Evolutionary conservation across 176 grass and related monocot genomes (phyloP), one percentile per base, ranked within the genome.

Genomic region (Eragrostis nindensis): DNA sequence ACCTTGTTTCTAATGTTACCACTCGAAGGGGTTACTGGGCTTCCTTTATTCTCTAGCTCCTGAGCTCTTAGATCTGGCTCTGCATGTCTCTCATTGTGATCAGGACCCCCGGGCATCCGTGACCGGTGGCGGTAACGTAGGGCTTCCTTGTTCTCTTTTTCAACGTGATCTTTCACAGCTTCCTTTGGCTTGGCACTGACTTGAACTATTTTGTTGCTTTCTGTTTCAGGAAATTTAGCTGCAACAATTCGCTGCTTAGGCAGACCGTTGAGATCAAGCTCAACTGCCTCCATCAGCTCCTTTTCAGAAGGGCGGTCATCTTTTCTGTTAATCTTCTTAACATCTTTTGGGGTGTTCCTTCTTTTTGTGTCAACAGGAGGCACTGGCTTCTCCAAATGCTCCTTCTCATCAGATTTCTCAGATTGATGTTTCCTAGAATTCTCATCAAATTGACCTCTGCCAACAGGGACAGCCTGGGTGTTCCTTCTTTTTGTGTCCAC

Each of bases 71-170:
- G 50, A 70, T 59, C 85, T 68, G 48, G 30, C 36, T 91, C 65
- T 15, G 32, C 67, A 39, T 68, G 49, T 53, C 43, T 70, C 17
- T 56, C 75, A 17, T 49, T 39, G 66, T 69, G 50, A 76, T 84
- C 84, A 57, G 76, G 79, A 36, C 39, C 86, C 40, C 71, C 71
- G 57, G 71, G 78, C 36, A 78, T 68, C 19, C 14, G 21, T 71
- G 75, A 55, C 75, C 25, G 56, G 54, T 85, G 71, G 55, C 56
- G 53, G 45, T 73, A n/a, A 52, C 17, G 71, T 59, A 64, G 32
- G 22, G 21, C 42, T 69, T n/a, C n/a, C n/a, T 48, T 27, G 19
- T 91, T 92, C 76, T 89, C 91, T 77, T 89, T 92, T 85, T 87
- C 83, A 3, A 81, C 7, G 71, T 9, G 25, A 27, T 80, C 66